Evolutionary conservation across 306 rosid genomes (phyloP), one percentile per base, ranked within the genome.

Genomic region (Fragaria ananassa): DNA sequence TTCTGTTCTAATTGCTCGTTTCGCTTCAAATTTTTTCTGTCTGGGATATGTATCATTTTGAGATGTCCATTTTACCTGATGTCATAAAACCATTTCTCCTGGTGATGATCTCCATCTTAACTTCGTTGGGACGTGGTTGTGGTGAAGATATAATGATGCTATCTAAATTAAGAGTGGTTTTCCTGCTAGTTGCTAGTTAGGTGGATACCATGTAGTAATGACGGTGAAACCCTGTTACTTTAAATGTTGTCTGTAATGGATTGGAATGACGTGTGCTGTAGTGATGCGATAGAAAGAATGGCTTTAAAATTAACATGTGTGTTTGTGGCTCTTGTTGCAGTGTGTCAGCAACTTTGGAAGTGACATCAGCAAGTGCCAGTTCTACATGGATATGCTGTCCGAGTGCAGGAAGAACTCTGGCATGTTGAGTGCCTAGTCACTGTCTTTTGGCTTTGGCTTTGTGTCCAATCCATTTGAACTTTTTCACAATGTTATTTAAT

Each of bases 361-460:
- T 76, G 98, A 94, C 60, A 86, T 94, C 31, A 86, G 96, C 89
- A 94, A 86, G 89, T 94, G 98, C 80, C 98, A 91, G 83, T 94
- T 91, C 77, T 94, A 94, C 93, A 90, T 93, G 88, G 98, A 93
- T 69, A 90, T 91, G 96, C 83, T 93, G 60, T 82, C 93, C 1
- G 92, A 91, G 78, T 93, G 97, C 87, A 87, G 88, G 79, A 90
- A 62, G 85, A 89, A 89, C 84, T 81, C 95, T 25, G 75, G 88
- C 53, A 15, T 81, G 60, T 75, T 94, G 88, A 86, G 49, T 67
- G 89, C 86, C 35, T 93, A 74, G 83, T 65, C 60, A 29, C 72
- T 5, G 18, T 67, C n/a, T 39, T 60, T 47, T 44, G 57, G 14
- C 62, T 46, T 3, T 6, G 12, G 61, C 11, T n/a, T 54, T 54